Percentiles rank a stretch among this genome's conserved stretches.
phyloP scores from a whole-genome alignment of 2,329 filamentous ascomycete species.

The Microdochium nivale region DNA sequence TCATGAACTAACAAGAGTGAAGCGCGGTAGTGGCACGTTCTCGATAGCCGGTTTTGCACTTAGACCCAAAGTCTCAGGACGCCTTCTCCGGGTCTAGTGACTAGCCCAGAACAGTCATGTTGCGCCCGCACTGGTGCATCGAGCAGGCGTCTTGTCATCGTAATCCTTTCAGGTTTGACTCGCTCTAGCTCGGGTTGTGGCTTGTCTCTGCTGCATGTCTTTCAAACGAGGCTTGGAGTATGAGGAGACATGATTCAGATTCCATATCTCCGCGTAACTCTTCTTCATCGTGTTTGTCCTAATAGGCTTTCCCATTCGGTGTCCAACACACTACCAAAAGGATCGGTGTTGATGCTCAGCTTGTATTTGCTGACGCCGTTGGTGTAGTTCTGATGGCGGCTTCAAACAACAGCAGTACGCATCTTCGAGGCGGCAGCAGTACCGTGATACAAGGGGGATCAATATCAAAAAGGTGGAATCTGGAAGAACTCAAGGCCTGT shows the following conservation, averaged over 20 bases:
- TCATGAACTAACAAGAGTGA: neutral
- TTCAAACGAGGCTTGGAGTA: too few relatives aligned
- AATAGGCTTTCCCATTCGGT: too few relatives aligned
- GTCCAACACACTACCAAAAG: too few relatives aligned
- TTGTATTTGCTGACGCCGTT: neutral
- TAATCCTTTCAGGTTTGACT: neutral
- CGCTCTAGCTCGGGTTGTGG: too few relatives aligned
- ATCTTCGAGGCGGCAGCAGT: slow-evolving; percentile 1
- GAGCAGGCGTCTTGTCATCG: neutral
- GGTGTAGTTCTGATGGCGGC: neutral
- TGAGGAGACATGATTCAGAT: too few relatives aligned
- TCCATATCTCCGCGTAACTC: too few relatives aligned
- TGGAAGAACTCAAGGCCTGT: slow-evolving; percentile 15
- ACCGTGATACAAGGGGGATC: slow-evolving; percentile 15
- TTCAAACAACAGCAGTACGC: neutral
- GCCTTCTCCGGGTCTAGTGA: neutral
- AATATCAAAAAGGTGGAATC: slow-evolving; percentile 17
- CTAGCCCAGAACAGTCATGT: neutral
- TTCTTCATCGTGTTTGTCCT: too few relatives aligned
- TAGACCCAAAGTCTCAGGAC: neutral
- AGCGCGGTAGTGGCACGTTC: neutral
- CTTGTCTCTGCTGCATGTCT: too few relatives aligned
- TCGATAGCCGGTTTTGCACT: neutral
- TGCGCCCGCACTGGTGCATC: neutral
- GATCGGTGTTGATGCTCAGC: neutral